Base-by-base conservation (phyloP, 129 eudicot species). In the Cynara cardunculus region DNA sequence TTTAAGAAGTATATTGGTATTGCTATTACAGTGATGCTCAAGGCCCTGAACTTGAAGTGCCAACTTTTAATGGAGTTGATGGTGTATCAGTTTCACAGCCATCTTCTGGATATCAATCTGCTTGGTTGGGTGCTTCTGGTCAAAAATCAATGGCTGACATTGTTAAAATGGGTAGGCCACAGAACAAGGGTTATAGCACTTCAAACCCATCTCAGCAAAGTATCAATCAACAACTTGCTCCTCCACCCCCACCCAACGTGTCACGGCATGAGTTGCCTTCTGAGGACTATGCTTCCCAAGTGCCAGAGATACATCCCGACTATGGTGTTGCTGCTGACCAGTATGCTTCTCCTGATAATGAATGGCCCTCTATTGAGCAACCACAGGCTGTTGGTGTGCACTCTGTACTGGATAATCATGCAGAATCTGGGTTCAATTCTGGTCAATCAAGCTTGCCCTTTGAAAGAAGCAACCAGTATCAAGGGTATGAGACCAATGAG, bases 101-200 rank as follows among this genome's bases (percentile, higher is more conserved):
- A 46, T 73, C 92, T 84, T 75, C 93, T 62, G 95, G 89, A 37
- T 88, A 84, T 75, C 97, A 91, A 74, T 73, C 93, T 86, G 66
- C 93, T 69, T 92, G 98, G 99, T 78, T 32, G 21, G 91, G 90
- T 41, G 86, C 71, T 69, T 93, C 91, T 79, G 97, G 98, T 79
- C 93, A 93, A 88, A 82, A 86, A 49, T 93, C 99, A 72, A 89
- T 96, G 98, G 99, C 98, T 80, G 98, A 96, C 80, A 89, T 96
- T 68, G 99, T 96, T 49, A 96, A 96, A 87, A 92, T 91, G 98
- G 99, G 99, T 28, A 89, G 88, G 75, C 98, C 99, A 13, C 94
- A 90, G 56, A 91, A 71, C 80, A 92, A 81, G 84, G 70, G 59
- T 71, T 71, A 86, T n/a, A 86, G 75, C 85, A 80, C 79, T 10